Conservation (phyloP, 192 early-diverging fungal species). For the Coemansia sp. region DNA sequence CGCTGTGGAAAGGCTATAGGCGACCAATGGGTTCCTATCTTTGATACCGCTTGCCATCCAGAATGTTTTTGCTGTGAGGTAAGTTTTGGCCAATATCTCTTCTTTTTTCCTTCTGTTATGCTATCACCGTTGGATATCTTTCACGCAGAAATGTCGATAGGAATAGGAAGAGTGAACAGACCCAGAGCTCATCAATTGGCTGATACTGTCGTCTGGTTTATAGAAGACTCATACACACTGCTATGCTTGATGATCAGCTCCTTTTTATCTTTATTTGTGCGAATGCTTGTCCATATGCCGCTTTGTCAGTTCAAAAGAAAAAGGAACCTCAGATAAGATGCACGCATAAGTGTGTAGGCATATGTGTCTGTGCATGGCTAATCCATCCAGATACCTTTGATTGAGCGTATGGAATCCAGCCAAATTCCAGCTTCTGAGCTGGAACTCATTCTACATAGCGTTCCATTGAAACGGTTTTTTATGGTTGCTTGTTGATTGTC, state of each 20-base stretch:
- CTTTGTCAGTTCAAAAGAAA: background rate
- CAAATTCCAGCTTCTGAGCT: background rate
- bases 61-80: slow-evolving; percentile 96
- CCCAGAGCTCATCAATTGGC: no score
- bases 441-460: no score
- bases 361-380: slow-evolving; percentile 3
- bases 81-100: slow-evolving; percentile 29
- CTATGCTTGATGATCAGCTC: no score
- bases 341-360: slow-evolving; percentile 7
- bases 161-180: no score
- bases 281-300: background rate
- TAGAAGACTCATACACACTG: no score
- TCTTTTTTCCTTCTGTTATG: background rate
- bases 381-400: background rate
- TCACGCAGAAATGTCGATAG: background rate
- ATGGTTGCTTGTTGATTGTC: slow-evolving; percentile 3
- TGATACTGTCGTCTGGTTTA: no score
- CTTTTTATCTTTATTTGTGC: background rate
- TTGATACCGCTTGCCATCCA: slow-evolving; percentile 82
- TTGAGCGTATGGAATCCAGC: background rate
- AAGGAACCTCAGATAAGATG: background rate
- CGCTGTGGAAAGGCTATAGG: slow-evolving; percentile 71
- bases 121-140: background rate
- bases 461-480: no score
- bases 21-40: slow-evolving; percentile 89